Conservation (phyloP, 176 grass and related monocot species). For the Triticum turgidum region DNA sequence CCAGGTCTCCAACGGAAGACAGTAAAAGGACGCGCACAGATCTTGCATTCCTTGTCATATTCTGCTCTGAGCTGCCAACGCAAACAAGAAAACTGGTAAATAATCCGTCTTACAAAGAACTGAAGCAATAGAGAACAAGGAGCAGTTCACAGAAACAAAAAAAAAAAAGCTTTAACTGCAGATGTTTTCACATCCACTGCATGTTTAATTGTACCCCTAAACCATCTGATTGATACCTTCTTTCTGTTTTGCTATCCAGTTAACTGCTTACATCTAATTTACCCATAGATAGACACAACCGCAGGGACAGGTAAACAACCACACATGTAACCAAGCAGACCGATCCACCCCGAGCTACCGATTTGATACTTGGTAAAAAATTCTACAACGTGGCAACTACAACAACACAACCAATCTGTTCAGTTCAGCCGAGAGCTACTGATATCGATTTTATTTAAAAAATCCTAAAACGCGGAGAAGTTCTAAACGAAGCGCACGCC, state of each 20-base stretch:
- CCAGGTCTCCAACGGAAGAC: slow-evolving; percentile 96
- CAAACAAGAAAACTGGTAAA: slow-evolving; percentile 33
- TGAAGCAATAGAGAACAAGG: background rate
- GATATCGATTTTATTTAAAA: background rate
- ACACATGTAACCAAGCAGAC: background rate
- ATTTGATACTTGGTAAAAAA: background rate
- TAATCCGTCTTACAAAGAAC: background rate
- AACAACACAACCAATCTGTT: background rate
- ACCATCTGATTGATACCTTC: background rate
- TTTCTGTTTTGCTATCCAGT: background rate
- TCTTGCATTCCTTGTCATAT: slow-evolving; percentile 98
- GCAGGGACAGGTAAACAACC: background rate
- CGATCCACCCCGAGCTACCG: background rate
- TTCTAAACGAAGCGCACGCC: background rate
- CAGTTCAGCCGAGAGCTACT: background rate
- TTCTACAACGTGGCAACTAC: background rate
- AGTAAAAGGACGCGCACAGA: slow-evolving; percentile 84
- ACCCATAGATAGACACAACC: background rate
- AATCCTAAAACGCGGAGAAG: background rate
- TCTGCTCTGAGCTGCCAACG: slow-evolving; percentile 65
- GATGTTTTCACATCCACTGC: background rate
- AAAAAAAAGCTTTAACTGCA: background rate
- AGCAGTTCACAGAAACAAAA: background rate
- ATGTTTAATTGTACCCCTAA: background rate
- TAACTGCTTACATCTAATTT: background rate